These are phyloP conservation scores for Claviceps sp. DNA, from an alignment of 2,329 filamentous ascomycete genomes.

Conservation along the genomic window DNA sequence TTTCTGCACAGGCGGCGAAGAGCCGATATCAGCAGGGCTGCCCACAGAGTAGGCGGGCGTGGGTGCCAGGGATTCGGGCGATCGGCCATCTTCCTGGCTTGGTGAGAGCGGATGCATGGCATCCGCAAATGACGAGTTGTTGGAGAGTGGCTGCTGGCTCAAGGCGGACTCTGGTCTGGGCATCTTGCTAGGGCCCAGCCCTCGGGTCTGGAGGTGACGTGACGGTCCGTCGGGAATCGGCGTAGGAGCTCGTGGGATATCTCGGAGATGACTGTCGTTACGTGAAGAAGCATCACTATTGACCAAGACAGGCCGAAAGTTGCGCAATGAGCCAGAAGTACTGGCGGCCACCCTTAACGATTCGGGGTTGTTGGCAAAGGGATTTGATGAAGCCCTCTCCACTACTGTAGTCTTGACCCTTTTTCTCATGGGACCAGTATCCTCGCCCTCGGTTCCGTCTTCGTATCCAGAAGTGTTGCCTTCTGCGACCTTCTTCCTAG, in stretches of 20 bases:
- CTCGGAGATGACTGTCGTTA: constrained; percentile 45
- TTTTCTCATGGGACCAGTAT: constrained; percentile 44
- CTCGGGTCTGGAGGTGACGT: constrained; percentile 16
- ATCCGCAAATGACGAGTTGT: constrained; percentile 32
- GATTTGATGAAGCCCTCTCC: constrained; percentile 51
- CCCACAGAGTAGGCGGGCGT: constrained; percentile 44
- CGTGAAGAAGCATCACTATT: constrained; percentile 25
- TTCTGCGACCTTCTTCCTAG: constrained; percentile 38
- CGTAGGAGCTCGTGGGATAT: constrained; percentile 63
- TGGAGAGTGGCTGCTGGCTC: constrained; percentile 34
- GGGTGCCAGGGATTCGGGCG: constrained; percentile 39
- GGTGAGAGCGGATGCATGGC: constrained; percentile 26
- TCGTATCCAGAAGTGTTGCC: constrained; percentile 67
- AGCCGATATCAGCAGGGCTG: constrained; percentile 73
- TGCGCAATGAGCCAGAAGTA: constrained; percentile 75
- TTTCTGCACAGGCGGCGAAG: constrained; percentile 73
- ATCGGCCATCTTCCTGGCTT: constrained; percentile 36
- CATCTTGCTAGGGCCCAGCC: constrained; percentile 17
- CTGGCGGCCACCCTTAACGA: constrained; percentile 84
- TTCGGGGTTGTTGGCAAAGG: constrained; percentile 61
- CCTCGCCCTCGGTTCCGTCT: constrained; percentile 48
- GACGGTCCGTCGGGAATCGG: constrained; percentile 46
- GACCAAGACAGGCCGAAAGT: constrained; percentile 59
- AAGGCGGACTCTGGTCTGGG: constrained; percentile 49
- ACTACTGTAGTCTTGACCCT: constrained; percentile 65